Evolutionary conservation across 225 moss, liverwort and hornwort species (phyloP).

Genomic region (Antitrichia curtipendula): DNA sequence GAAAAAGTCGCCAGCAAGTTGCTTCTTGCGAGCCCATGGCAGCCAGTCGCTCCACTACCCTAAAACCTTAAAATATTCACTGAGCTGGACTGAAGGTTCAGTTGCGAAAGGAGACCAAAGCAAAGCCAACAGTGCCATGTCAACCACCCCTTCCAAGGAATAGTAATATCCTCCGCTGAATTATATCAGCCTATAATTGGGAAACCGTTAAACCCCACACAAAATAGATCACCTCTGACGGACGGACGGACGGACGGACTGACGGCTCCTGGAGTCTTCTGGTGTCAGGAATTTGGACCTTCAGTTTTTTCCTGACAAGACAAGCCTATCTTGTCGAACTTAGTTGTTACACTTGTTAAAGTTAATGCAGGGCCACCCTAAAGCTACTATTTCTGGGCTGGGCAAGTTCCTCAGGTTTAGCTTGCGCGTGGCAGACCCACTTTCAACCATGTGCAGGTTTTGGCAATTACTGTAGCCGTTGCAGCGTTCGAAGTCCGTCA

Average conservation of each 20-base stretch:
- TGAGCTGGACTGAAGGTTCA: neutral
- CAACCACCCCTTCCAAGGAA: neutral
- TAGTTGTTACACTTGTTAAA: too few relatives aligned
- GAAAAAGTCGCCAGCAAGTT: too few relatives aligned
- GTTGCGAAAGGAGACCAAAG: neutral
- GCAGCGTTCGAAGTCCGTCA: neutral
- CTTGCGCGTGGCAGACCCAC: neutral
- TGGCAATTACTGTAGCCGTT: too few relatives aligned
- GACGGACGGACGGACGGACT: too few relatives aligned
- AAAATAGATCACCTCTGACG: too few relatives aligned
- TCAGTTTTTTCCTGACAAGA: neutral
- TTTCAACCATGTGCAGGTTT: too few relatives aligned
- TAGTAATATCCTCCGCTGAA: neutral
- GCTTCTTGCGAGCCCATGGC: too few relatives aligned
- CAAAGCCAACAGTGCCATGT: neutral
- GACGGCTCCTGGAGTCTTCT: too few relatives aligned
- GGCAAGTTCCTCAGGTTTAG: neutral
- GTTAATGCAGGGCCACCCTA: neutral
- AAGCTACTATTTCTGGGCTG: neutral
- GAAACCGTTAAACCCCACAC: neutral
- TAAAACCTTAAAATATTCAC: too few relatives aligned
- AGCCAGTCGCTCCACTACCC: too few relatives aligned
- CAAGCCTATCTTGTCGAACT: too few relatives aligned
- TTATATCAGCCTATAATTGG: neutral
- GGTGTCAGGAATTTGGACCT: too few relatives aligned